Conservation (phyloP, 768 basidiomycete species). For the Panellus pusillus region DNA sequence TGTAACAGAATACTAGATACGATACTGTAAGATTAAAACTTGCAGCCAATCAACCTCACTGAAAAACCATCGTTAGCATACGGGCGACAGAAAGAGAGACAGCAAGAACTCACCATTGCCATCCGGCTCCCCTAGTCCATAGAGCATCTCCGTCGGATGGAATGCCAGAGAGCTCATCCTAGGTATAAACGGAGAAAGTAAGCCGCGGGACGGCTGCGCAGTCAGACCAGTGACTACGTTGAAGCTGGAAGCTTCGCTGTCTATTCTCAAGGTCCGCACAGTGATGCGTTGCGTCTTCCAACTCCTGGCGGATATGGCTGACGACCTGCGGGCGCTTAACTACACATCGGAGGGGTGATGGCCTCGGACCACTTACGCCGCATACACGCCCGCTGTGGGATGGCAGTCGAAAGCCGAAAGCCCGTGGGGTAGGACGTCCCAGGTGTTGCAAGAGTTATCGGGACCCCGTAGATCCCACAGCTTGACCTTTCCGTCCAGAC, state of each 20-base stretch:
- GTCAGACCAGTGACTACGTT: constrained; percentile 55
- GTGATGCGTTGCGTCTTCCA: constrained; percentile 68
- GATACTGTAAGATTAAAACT: neutral
- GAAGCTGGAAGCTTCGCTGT: constrained; percentile 41
- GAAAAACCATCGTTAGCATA: neutral
- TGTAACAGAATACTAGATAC: neutral
- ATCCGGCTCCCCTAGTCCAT: constrained; percentile 70
- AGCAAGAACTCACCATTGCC: constrained; percentile 48
- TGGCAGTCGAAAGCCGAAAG: constrained; percentile 88
- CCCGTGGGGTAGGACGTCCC: constrained; percentile 69
- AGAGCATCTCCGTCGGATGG: constrained; percentile 87
- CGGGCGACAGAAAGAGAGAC: neutral
- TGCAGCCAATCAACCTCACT: constrained; percentile 17
- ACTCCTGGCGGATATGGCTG: constrained; percentile 55
- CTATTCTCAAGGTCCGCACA: constrained; percentile 55
- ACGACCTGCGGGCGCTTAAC: constrained; percentile 41
- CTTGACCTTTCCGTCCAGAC: constrained; percentile 86
- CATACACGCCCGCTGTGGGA: constrained; percentile 78
- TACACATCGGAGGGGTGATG: constrained; percentile 11
- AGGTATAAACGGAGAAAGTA: constrained; percentile 61
- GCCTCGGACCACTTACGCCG: constrained; percentile 56
- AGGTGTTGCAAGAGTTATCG: constrained; percentile 57
- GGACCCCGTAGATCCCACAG: constrained; percentile 84
- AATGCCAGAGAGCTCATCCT: constrained; percentile 67
- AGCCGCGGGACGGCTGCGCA: constrained; percentile 51